Base-by-base conservation (phyloP, 2,329 filamentous ascomycete species). In the Ceratocystis diversiconidia region DNA sequence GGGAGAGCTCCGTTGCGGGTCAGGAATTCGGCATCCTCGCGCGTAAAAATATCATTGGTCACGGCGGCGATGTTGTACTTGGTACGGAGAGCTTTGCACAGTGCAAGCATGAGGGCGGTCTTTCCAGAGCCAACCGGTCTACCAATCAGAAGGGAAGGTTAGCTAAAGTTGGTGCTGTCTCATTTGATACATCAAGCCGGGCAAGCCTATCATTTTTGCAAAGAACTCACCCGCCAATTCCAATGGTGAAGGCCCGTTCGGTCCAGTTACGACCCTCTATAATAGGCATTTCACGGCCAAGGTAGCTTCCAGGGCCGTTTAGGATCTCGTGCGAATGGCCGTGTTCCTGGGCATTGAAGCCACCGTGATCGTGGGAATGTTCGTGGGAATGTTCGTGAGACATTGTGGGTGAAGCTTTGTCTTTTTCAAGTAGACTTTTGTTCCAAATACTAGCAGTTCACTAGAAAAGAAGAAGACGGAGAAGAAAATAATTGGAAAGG, bases 11-110 rank as follows among this genome's bases (percentile, higher is more conserved):
- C 82, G 81, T 96, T 82, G 66, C 86, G 85, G 67, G 90, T 95
- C 30, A 99, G 85, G 79, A 99, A 99, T 76, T 97, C 94, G 79
- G 92, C 92, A 80, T 99, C 94, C 78, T 99, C 94, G 69, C 88
- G 88, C 25, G 92, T 97, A 81, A 97, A 97, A 80, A 97, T 97
- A 80, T 97, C 92, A 81, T 97, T 97, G 62, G 94, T 99, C 25
- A 99, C 92, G 68, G 91, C 94, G 0, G 94, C 94, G 72, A 99
- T 88, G 73, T 86, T 90, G 82, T 89, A 92, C 65, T 83, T 79
- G 62, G 86, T 80, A 68, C 94, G 88, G 5, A 99, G 85, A 6
- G 88, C 87, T 44, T 86, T 86, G 79, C 91, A 96, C 70, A 97
- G 88, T 48, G 89, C 87, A 10, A 96, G 85, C 92, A 99, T 97